phyloP scores from a whole-genome alignment of 2,329 filamentous ascomycete species.

The Xylariaceae sp. region DNA sequence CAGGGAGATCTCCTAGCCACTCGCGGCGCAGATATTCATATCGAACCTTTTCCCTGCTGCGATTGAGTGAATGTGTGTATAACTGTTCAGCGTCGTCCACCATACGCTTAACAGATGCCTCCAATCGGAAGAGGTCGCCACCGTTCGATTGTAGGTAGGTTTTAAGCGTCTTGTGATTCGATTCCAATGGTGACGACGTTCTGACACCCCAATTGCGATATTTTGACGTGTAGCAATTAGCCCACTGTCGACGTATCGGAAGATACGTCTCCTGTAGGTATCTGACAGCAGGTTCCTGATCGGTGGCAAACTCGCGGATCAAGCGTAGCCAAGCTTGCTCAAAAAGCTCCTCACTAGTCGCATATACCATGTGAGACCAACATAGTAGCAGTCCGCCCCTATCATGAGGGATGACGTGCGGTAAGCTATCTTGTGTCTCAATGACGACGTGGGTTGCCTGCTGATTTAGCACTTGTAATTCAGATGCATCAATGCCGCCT shows the following conservation, averaged over 20 bases:
- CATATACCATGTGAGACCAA: background rate
- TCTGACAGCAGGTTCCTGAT: background rate
- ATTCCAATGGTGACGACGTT: background rate
- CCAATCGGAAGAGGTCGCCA: background rate
- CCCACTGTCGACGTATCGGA: background rate
- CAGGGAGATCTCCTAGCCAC: background rate
- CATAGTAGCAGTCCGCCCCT: background rate
- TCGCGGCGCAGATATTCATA: background rate
- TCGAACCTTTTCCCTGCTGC: background rate
- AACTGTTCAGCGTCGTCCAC: background rate
- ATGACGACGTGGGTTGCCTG: background rate
- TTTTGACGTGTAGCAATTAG: background rate
- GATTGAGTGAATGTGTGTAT: no score
- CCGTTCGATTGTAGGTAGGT: background rate
- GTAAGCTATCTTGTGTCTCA: background rate
- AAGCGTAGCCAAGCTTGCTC: background rate
- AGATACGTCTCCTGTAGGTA: background rate
- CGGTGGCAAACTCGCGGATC: no score
- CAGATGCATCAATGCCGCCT: background rate
- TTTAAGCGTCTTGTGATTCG: background rate
- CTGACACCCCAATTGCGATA: background rate
- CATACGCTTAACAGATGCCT: background rate
- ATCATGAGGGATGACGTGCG: background rate
- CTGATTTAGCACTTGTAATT: background rate
- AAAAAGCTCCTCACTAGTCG: background rate